Conservation (phyloP, 176 grass and related monocot species). For the Triticum dicoccoides region DNA sequence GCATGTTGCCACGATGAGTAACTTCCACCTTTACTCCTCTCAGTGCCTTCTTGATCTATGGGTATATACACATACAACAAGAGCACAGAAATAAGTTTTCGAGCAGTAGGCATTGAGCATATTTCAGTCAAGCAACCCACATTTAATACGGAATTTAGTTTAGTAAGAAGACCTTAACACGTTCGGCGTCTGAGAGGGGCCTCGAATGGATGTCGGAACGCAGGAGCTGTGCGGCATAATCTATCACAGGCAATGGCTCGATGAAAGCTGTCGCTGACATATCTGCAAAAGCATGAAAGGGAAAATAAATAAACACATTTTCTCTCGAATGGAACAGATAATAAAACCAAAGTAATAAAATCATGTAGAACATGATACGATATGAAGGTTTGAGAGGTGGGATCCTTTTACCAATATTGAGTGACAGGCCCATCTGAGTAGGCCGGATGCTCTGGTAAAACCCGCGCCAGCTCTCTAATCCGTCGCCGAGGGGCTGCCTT, state of each 20-base stretch:
- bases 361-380: background rate
- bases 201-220: conserved; percentile 61
- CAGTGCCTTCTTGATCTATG: conserved; percentile 59
- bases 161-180: conserved; percentile 66
- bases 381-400: background rate
- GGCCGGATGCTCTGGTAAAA: conserved; percentile 95
- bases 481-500: conserved; percentile 63
- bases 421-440: conserved; percentile 89
- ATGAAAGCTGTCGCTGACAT: conserved; percentile 88
- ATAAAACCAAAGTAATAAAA: background rate
- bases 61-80: background rate
- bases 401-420: conserved; percentile 65
- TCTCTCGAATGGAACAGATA: background rate
- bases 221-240: conserved; percentile 57
- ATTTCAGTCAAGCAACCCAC: background rate
- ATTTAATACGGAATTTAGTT: background rate
- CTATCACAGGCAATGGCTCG: conserved; percentile 74
- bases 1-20: conserved; percentile 87
- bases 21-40: conserved; percentile 92
- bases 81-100: conserved; percentile 10
- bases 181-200: conserved; percentile 63
- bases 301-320: background rate
- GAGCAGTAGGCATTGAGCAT: background rate
- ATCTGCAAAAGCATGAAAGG: conserved; percentile 46
- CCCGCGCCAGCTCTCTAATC: conserved; percentile 86